Conservation (phyloP, 2,329 filamentous ascomycete species). For the Aspergillus persii region DNA sequence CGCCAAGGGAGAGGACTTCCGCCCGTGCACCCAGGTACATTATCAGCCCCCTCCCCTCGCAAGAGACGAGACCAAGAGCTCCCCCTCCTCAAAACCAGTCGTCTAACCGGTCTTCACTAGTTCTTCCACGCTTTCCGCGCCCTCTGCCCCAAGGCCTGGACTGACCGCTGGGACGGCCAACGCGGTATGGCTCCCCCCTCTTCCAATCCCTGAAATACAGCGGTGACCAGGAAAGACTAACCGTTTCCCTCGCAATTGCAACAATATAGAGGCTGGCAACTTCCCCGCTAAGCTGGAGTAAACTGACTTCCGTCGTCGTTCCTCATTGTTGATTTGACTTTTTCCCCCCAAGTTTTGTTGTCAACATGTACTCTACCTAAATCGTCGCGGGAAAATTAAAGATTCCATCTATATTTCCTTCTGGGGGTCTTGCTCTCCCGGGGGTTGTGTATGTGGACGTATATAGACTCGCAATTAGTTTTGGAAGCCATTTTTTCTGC, state of each 20-base stretch:
- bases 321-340: constrained; percentile 24
- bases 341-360: constrained; percentile 25
- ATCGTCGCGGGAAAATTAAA: constrained; percentile 28
- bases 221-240: background rate
- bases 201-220: constrained; percentile 4
- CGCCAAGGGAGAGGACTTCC: constrained; percentile 98
- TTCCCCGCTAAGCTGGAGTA: constrained; percentile 53
- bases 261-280: constrained; percentile 51
- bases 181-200: constrained; percentile 63
- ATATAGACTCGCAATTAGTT: constrained; percentile 28
- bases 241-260: background rate
- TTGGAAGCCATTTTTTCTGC: background rate
- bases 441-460: constrained; percentile 23
- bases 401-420: constrained; percentile 22
- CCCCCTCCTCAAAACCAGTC: too few relatives aligned
- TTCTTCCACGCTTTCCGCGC: constrained; percentile 97
- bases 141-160: constrained; percentile 94
- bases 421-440: constrained; percentile 5
- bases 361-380: constrained; percentile 41
- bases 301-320: constrained; percentile 20
- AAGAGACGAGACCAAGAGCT: too few relatives aligned
- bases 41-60: background rate
- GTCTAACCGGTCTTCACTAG: constrained; percentile 46
- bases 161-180: constrained; percentile 94
- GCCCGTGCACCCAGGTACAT: constrained; percentile 88